Conservation (phyloP, 148 eudicot genomes). For the Heliosperma pusillum region DNA sequence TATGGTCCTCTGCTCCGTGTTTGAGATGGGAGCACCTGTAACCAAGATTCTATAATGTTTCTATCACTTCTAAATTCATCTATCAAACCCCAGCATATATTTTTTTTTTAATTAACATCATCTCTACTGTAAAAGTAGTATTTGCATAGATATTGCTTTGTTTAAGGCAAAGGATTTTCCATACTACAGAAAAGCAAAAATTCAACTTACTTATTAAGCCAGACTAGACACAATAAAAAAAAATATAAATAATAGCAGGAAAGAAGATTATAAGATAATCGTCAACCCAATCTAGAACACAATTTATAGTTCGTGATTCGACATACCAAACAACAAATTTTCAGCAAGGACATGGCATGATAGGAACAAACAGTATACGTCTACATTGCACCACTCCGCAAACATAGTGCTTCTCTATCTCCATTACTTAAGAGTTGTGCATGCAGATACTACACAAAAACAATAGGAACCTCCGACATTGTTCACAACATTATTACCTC, state of each 20-base stretch:
- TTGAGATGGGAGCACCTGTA: constrained; percentile 41
- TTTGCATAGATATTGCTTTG: not conserved
- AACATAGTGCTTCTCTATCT: not conserved
- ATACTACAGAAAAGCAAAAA: not conserved
- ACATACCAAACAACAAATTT: not conserved
- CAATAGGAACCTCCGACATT: not conserved
- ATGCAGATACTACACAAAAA: not conserved
- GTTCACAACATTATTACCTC: not conserved
- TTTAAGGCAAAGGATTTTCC: not conserved
- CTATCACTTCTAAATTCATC: not conserved
- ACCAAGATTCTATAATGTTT: constrained; percentile 14
- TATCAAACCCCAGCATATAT: not conserved
- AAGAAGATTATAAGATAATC: not conserved
- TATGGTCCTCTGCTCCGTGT: constrained; percentile 50
- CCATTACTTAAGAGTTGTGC: not conserved
- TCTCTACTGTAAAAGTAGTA: too few relatives aligned
- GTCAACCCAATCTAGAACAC: not conserved
- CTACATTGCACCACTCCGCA: too few relatives aligned
- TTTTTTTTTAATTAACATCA: not conserved
- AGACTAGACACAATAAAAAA: not conserved
- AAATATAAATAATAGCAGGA: not conserved
- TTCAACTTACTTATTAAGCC: not conserved
- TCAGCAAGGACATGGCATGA: not conserved
- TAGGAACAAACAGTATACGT: not conserved
- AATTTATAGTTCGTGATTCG: not conserved